Evolutionary conservation across 1,284 basidiomycete genomes (phyloP), one percentile per base, ranked within the genome.

Genomic region (Apiotrichum mycotoxinovorans): DNA sequence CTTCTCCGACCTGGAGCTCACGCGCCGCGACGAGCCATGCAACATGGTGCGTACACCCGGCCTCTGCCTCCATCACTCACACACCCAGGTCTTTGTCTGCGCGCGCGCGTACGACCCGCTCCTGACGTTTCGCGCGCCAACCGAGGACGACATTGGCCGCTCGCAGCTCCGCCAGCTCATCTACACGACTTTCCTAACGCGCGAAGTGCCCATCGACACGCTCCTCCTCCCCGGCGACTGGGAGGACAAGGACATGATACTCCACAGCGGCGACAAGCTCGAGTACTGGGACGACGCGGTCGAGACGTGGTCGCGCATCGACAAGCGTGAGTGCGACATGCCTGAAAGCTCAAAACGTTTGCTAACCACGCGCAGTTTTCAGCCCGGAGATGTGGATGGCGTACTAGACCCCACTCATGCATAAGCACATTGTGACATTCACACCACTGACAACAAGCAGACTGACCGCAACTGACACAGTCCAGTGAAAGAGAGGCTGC

Each of bases 101-200:
- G 48, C 51, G 26, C 45, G 20, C n/a, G 15, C 80, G n/a, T 82
- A 86, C 17, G 62, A 79, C 11, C 72, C 76, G 5, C 79, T 85
- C 1, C 70, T 90, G 44, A 81, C 80, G 5, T 89, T 92, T 81
- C 84, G 89, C 38, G 67, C 76, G 14, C 77, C 87, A 0, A 69
- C 54, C 4, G 11, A 52, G 2, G 44, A 38, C 11, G 75, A 77
- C 50, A 65, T 67, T 10, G 56, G 64, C 9, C 61, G 66, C 11
- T 75, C 74, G 3, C 64, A 64, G 1, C 56, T 75, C 1, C 52
- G 68, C 56, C 63, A 63, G 1, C 64, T 67, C 26, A 66, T 72
- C 3, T 75, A 70, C 52, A 56, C 57, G 8, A 65, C 65, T n/a
- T 74, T 70, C 52, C 58, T 60, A n/a, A 35, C 51, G 4, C 58